These are phyloP conservation scores for Paxillus involutus DNA, from an alignment of 768 basidiomycete genomes.

Conservation along the genomic window DNA sequence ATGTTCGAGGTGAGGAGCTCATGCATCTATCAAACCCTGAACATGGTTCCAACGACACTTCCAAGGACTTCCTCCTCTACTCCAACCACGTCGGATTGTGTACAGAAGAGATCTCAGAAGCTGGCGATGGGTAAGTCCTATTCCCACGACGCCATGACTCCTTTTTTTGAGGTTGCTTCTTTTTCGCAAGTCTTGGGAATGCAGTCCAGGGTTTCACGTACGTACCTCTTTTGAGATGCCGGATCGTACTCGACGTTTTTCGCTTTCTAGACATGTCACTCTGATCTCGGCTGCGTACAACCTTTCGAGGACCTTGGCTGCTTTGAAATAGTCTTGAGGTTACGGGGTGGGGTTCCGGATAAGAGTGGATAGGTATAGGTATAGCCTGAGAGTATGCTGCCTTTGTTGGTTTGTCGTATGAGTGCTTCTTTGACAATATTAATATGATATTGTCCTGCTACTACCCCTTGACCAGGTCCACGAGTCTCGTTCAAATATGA, in stretches of 20 bases:
- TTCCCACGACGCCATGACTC: background rate
- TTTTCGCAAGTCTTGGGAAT: conserved; percentile 64
- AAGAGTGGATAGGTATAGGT: too few species aligned
- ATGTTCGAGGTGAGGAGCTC: conserved; percentile 81
- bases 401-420: too few species aligned
- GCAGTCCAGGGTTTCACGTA: conserved; percentile 91
- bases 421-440: too few species aligned
- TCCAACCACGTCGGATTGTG: conserved; percentile 87
- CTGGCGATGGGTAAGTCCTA: conserved; percentile 71
- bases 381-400: too few species aligned
- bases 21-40: background rate
- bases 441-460: too few species aligned
- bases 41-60: background rate
- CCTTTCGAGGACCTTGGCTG: conserved; percentile 59
- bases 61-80: conserved; percentile 74
- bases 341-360: too few species aligned
- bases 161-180: background rate
- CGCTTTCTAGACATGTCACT: conserved; percentile 64
- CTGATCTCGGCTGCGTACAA: conserved; percentile 85
- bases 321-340: conserved; percentile 5
- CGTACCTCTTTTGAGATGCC: conserved; percentile 26
- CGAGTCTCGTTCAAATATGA: too few species aligned
- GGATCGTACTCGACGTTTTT: background rate
- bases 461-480: too few species aligned
- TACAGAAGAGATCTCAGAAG: conserved; percentile 82